phyloP scores from a whole-genome alignment of 1,284 basidiomycete genomes.

The Cystobasidium sp. region DNA sequence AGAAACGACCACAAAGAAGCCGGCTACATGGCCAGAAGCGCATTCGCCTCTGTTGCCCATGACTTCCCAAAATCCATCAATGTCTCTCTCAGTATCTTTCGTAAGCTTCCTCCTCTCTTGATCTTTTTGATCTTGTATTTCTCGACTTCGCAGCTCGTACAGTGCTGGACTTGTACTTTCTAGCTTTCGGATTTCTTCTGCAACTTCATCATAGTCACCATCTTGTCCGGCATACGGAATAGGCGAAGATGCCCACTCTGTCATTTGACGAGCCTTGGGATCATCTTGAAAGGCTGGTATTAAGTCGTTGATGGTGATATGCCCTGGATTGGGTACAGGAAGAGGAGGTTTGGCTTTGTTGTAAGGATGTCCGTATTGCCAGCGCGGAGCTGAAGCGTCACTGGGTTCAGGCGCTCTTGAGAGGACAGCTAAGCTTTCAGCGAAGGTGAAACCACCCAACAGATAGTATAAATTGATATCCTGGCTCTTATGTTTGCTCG shows the following conservation, averaged over 20 bases:
- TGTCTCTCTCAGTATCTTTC: constrained; percentile 49
- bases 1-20: constrained; percentile 72
- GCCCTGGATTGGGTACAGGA: constrained; percentile 55
- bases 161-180: constrained; percentile 60
- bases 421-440: constrained; percentile 57
- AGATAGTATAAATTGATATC: constrained; percentile 69
- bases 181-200: constrained; percentile 63
- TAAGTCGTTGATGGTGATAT: constrained; percentile 65
- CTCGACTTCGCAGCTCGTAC: constrained; percentile 28
- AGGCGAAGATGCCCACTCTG: constrained; percentile 68
- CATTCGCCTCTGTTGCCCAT: constrained; percentile 95
- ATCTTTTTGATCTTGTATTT: constrained; percentile 46
- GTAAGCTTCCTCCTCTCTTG: constrained; percentile 47
- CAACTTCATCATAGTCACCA: constrained; percentile 62
- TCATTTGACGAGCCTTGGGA: constrained; percentile 87
- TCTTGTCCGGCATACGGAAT: constrained; percentile 64
- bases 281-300: constrained; percentile 91
- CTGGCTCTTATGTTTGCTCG: constrained; percentile 58
- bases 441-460: constrained; percentile 13
- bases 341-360: constrained; percentile 66
- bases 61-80: constrained; percentile 88
- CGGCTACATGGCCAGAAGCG: constrained; percentile 78
- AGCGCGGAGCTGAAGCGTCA: constrained; percentile 54
- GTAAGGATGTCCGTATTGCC: constrained; percentile 80
- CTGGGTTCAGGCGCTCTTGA: constrained; percentile 41